Percentiles rank a stretch among this genome's conserved stretches.
Evolutionary conservation across 164 flowering plant species (phyloP).

Genomic region (Chloranthus sessilifolius): DNA sequence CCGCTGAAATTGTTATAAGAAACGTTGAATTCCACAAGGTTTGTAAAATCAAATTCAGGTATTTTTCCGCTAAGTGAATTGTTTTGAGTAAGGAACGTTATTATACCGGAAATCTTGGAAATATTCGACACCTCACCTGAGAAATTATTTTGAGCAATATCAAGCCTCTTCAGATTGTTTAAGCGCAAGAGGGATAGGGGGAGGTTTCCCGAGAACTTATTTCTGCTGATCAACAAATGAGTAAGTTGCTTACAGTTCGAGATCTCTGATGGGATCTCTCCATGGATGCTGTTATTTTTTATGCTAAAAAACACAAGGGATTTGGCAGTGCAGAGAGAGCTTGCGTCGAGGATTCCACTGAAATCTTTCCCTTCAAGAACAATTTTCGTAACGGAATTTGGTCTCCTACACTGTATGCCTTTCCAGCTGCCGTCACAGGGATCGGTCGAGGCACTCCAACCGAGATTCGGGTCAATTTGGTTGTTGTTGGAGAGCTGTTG

Average conservation of each 20-base stretch:
- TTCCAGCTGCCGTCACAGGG: conserved; percentile 43
- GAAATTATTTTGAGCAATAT: conserved; percentile 35
- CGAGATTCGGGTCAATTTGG: conserved; percentile 12
- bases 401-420: conserved; percentile 24
- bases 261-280: conserved; percentile 28
- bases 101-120: conserved; percentile 34
- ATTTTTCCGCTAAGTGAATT: conserved; percentile 40
- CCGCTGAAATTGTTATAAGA: conserved; percentile 50
- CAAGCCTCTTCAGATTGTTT: conserved; percentile 33
- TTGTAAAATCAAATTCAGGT: conserved; percentile 40
- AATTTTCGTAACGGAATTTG: conserved; percentile 17
- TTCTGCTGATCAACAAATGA: conserved; percentile 25
- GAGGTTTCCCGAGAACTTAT: conserved; percentile 32
- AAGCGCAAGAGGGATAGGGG: conserved; percentile 31
- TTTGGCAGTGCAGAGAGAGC: conserved; percentile 22
- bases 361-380: conserved; percentile 23
- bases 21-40: conserved; percentile 35
- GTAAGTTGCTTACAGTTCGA: conserved; percentile 40
- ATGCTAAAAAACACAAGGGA: conserved; percentile 35
- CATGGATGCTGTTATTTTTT: conserved; percentile 30
- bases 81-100: conserved; percentile 33
- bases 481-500: conserved; percentile 13
- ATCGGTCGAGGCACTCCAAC: conserved; percentile 37
- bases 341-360: conserved; percentile 30
- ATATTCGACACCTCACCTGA: conserved; percentile 45